phyloP scores from a whole-genome alignment of 148 eudicot genomes.

The Cornus suecica region DNA sequence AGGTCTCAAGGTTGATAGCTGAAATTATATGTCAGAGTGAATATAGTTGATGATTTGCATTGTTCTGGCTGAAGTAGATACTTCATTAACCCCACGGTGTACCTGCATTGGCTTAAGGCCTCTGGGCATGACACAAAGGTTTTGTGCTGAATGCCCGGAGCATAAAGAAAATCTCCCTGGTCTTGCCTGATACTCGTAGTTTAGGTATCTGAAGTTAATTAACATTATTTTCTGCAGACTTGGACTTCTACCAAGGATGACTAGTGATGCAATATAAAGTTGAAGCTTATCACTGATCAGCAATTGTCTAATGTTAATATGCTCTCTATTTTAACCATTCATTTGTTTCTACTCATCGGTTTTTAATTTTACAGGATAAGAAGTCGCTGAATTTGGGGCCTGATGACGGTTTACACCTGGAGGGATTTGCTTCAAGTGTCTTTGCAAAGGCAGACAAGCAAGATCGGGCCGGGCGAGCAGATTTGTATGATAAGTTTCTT shows the following conservation, averaged over 20 bases:
- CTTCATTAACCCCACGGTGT: not conserved
- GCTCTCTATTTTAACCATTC: not conserved
- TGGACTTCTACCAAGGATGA: not conserved
- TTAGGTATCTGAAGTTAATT: not conserved
- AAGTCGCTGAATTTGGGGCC: slow-evolving; percentile 65
- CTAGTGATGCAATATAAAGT: not conserved
- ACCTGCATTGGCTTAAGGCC: too few species aligned
- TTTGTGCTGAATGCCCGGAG: too few species aligned
- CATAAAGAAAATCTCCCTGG: too few species aligned
- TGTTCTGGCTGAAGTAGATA: not conserved
- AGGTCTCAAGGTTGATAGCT: not conserved
- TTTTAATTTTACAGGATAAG: slow-evolving; percentile 68
- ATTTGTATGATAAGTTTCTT: slow-evolving; percentile 49
- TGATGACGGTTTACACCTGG: slow-evolving; percentile 77
- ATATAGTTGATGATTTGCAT: not conserved
- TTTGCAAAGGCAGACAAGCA: slow-evolving; percentile 95
- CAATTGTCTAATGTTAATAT: not conserved
- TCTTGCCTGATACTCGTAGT: too few species aligned
- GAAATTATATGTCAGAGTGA: not conserved
- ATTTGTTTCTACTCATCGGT: not conserved
- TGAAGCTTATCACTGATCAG: not conserved
- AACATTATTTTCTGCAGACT: not conserved
- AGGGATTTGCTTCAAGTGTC: slow-evolving; percentile 82
- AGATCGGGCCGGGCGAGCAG: slow-evolving; percentile 94
- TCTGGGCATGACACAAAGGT: too few species aligned